Evolutionary conservation across 352 stramenopile genomes (phyloP), one percentile per base, ranked within the genome.

Genomic region (Pythium grandisporangium): DNA sequence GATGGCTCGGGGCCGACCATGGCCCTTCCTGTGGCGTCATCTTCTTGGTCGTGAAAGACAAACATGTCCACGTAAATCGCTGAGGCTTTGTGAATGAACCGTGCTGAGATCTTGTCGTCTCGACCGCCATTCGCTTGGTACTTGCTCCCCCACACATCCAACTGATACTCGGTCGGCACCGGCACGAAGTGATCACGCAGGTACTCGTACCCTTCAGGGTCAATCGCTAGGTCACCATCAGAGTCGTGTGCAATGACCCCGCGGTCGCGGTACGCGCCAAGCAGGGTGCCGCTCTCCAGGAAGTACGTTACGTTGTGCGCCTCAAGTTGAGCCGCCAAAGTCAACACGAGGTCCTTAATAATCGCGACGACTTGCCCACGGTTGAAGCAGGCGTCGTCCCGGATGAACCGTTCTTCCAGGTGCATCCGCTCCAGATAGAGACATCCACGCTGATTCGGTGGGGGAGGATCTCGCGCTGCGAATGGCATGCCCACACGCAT

Each of bases 11-110:
- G 55, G 0, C 50, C 51, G 8, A 47, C 45, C 19, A 41, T 38
- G 20, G 56, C 32, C 13, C 42, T 30, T 6, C 37, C n/a, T n/a
- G n/a, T n/a, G n/a, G n/a, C n/a, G n/a, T n/a, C n/a, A n/a, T n/a
- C 36, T 6, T 40, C 43, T 30, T 34, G 51, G 29, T 61, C 44
- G 24, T 53, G 22, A 30, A 59, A 70, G 19, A 48, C 51, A 21
- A 68, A 64, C 21, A 68, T 24, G 40, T 68, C 54, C 14, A 56
- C 16, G 37, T 62, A 68, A 16, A 68, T 20, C 6, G 27, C 58
- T 5, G 45, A 59, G 14, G 29, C 29, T 2, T 26, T 41, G 34
- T 62, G 45, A 13, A 61, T 41, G 36, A 63, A 13, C 3, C 49
- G 45, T n/a, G 40, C 51, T 2, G 46, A 49, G 14, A 65, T 30